Evolutionary conservation across 2,329 filamentous ascomycete genomes (phyloP).

Genomic region (Colletotrichum cereale): DNA sequence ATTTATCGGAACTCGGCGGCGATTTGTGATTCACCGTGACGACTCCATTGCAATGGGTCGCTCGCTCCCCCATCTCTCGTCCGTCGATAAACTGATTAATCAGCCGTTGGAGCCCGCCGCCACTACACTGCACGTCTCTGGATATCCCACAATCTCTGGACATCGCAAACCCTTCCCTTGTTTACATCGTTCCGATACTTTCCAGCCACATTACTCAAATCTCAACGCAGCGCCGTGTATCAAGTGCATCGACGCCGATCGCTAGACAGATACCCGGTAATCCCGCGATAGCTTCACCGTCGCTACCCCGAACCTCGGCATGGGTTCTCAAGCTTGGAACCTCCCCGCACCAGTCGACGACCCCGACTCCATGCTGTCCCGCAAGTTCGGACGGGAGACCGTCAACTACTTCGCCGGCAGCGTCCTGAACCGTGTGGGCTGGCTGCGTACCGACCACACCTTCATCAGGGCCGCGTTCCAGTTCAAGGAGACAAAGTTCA

Average conservation of each 20-base stretch:
- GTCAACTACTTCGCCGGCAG: constrained; percentile 88
- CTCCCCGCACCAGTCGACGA: constrained; percentile 57
- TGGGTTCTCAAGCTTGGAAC: constrained; percentile 51
- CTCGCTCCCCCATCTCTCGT: constrained; percentile 12
- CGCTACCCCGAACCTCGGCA: constrained; percentile 26
- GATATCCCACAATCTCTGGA: constrained; percentile 6
- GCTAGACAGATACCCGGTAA: not conserved
- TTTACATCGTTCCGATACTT: not conserved
- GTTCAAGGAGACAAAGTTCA: constrained; percentile 76
- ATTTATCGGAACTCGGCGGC: constrained; percentile 36
- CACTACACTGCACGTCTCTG: constrained; percentile 17
- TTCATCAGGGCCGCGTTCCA: constrained; percentile 78
- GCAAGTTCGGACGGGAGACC: constrained; percentile 83
- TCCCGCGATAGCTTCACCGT: constrained; percentile 36
- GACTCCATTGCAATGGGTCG: constrained; percentile 31
- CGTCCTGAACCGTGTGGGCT: constrained; percentile 83
- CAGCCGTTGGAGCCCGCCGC: constrained; percentile 29
- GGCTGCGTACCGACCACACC: constrained; percentile 77
- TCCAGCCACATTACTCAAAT: not conserved
- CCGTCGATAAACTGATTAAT: constrained; percentile 35
- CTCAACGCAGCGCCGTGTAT: not conserved
- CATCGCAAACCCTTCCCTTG: not conserved
- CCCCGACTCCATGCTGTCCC: constrained; percentile 76
- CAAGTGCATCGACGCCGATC: not conserved
- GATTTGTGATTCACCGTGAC: constrained; percentile 35